phyloP scores from a whole-genome alignment of 2,329 filamentous ascomycete genomes.

The Diplodia scrobiculata region DNA sequence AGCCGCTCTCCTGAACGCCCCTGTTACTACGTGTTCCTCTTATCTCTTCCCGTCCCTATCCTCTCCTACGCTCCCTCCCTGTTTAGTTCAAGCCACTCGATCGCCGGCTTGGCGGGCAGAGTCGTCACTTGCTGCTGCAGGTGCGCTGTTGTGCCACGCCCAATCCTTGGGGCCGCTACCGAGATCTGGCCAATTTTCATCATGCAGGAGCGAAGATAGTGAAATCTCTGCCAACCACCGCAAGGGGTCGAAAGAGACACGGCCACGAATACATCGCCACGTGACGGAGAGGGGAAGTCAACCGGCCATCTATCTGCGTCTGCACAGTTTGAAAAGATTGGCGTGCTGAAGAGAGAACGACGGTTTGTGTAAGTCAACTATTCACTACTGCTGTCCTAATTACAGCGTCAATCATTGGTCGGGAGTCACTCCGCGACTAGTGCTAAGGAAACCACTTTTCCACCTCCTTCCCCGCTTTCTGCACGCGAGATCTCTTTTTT shows the following conservation, averaged over 20 bases:
- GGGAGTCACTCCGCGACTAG: not conserved
- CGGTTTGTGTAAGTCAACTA: not conserved
- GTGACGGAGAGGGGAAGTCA: not conserved
- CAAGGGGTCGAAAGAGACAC: not conserved
- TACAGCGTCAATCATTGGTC: not conserved
- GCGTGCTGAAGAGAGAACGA: not conserved
- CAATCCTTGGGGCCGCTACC: not conserved
- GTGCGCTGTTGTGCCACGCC: not conserved
- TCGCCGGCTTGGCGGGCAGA: not conserved
- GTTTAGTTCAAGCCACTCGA: not conserved
- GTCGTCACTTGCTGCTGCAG: not conserved
- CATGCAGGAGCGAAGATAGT: not conserved
- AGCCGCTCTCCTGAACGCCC: not conserved
- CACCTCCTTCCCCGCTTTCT: not conserved
- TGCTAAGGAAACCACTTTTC: not conserved
- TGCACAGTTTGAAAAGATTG: not conserved
- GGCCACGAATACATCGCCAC: not conserved
- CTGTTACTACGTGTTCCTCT: not conserved
- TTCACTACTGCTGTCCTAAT: too few species aligned
- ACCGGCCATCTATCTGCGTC: not conserved
- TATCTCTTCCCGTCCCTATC: not conserved
- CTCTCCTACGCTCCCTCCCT: not conserved
- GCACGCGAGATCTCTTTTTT: too few species aligned
- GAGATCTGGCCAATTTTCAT: not conserved
- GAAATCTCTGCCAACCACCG: not conserved